These are phyloP conservation scores for Fraxinus anomala DNA, from an alignment of 257 asterid genomes.

Conservation along the genomic window DNA sequence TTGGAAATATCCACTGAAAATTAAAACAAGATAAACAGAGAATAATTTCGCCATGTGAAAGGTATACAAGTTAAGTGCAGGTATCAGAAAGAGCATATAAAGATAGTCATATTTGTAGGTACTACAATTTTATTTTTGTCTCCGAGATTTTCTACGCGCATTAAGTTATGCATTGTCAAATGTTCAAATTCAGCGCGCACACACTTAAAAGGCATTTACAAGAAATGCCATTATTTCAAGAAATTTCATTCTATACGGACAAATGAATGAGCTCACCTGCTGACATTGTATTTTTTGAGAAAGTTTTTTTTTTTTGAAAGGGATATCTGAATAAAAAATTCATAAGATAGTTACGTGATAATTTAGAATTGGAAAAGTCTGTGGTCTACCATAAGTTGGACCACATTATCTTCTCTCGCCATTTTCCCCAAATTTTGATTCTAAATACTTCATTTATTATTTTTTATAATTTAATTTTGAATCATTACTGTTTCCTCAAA, in stretches of 20 bases:
- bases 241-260: not conserved
- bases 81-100: not conserved
- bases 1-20: not conserved
- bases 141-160: not conserved
- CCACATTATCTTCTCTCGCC: not conserved
- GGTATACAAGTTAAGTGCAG: not conserved
- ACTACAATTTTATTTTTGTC: no score
- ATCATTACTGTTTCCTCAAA: no score
- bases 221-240: not conserved
- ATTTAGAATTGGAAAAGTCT: not conserved
- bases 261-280: not conserved
- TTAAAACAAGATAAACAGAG: slow-evolving; percentile 7
- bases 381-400: not conserved
- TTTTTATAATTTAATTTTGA: no score
- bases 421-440: no score
- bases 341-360: not conserved
- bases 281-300: no score
- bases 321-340: not conserved
- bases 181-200: not conserved
- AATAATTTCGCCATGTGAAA: slow-evolving; percentile 2
- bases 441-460: no score
- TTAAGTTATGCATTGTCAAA: not conserved
- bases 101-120: no score
- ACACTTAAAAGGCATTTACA: not conserved
- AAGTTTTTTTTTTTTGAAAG: no score